These are phyloP conservation scores for Datura wrightii DNA, from an alignment of 257 asterid species.

Conservation along the genomic window DNA sequence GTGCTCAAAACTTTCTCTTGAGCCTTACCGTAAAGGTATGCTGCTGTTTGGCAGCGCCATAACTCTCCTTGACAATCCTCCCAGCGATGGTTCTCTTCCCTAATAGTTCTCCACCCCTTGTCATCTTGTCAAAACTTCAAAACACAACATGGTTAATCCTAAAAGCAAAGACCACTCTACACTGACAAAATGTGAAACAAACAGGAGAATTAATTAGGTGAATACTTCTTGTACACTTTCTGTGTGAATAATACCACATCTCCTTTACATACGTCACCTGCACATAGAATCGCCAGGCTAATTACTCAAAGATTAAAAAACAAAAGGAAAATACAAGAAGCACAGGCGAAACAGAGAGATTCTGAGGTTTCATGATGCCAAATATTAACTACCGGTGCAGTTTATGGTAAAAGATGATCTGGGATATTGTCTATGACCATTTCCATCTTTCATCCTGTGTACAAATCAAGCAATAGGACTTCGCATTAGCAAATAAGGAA, in stretches of 20 bases:
- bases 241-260: constrained; percentile 78
- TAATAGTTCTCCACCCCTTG: constrained; percentile 46
- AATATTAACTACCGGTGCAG: constrained; percentile 64
- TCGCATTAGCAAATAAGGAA: constrained; percentile 15
- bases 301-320: neutral
- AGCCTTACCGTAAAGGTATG: constrained; percentile 82
- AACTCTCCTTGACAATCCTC: constrained; percentile 76
- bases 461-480: constrained; percentile 35
- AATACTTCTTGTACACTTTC: constrained; percentile 62
- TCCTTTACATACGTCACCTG: constrained; percentile 88
- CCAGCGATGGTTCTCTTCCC: constrained; percentile 76
- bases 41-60: constrained; percentile 80
- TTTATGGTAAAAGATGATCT: constrained; percentile 67
- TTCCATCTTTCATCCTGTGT: constrained; percentile 67
- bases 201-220: neutral
- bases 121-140: constrained; percentile 56
- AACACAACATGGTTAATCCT: constrained; percentile 31
- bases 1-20: neutral
- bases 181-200: constrained; percentile 28
- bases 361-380: neutral
- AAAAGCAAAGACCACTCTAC: constrained; percentile 25
- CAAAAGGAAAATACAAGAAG: constrained; percentile 22
- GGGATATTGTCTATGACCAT: constrained; percentile 63
- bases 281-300: constrained; percentile 21
- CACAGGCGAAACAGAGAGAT: constrained; percentile 29